Evolutionary conservation across 192 early-diverging fungal genomes (phyloP).

Genomic region (Umbelopsis vinacea): DNA sequence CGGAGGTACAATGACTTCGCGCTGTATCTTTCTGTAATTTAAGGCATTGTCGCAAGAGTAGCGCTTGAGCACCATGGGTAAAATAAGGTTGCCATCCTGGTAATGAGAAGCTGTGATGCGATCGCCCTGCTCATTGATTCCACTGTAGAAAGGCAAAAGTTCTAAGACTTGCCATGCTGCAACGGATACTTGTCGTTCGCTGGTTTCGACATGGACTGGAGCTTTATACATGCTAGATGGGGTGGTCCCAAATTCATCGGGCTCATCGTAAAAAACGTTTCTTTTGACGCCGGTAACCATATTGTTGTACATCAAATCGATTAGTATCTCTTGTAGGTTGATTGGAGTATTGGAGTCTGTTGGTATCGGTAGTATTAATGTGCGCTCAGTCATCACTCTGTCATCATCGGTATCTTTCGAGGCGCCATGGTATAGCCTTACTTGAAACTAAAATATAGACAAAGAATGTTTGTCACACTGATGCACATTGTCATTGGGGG

Average conservation of each 20-base stretch:
- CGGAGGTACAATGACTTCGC: conserved; percentile 57
- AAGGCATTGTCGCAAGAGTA: conserved; percentile 54
- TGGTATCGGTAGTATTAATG: conserved; percentile 39
- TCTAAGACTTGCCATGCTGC: conserved; percentile 75
- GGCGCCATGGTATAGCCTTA: conserved; percentile 71
- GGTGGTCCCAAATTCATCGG: conserved; percentile 1
- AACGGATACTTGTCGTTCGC: conserved; percentile 49
- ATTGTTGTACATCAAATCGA: conserved; percentile 69
- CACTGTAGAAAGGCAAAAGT: conserved; percentile 71
- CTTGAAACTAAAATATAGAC: conserved; percentile 39
- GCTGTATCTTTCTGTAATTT: conserved; percentile 44
- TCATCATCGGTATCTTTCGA: conserved; percentile 66
- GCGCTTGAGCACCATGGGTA: conserved; percentile 73
- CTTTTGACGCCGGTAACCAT: conserved; percentile 57
- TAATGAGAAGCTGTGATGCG: conserved; percentile 51
- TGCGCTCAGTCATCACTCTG: conserved; percentile 68
- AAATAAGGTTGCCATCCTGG: conserved; percentile 60
- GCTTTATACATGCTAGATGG: conserved; percentile 46
- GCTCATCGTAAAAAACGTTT: conserved; percentile 29
- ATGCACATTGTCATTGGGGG: too few species aligned
- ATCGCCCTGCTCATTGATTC: conserved; percentile 67
- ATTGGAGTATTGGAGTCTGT: conserved; percentile 29
- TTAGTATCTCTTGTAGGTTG: conserved; percentile 57
- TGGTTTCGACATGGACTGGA: neutral
- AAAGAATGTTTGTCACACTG: neutral